phyloP scores from a whole-genome alignment of 2,329 filamentous ascomycete species.

The Chrysoporthe puriensis region DNA sequence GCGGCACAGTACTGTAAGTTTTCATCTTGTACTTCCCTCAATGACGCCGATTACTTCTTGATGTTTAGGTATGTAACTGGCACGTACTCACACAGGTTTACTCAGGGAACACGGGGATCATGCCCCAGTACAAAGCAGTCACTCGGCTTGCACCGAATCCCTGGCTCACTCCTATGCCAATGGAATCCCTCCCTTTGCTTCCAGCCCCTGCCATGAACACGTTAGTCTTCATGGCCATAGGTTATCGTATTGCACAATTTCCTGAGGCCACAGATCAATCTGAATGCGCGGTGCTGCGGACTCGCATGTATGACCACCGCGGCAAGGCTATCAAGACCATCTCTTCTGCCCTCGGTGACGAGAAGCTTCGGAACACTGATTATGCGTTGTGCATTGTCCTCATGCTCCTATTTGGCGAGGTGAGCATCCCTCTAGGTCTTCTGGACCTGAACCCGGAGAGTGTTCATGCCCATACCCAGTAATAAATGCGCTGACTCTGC shows the following conservation, averaged over 20 bases:
- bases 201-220: not conserved
- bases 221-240: conserved; percentile 7
- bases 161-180: not conserved
- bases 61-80: not conserved
- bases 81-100: not conserved
- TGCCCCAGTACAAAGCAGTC: not conserved
- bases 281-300: not conserved
- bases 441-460: too few relatives aligned
- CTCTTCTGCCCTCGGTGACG: not conserved
- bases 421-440: not conserved
- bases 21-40: not conserved
- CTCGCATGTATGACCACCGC: conserved; percentile 9
- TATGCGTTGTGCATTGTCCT: conserved; percentile 2
- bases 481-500: not conserved
- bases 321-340: conserved; percentile 8
- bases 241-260: conserved; percentile 30
- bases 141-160: not conserved
- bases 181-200: not conserved
- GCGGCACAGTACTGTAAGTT: conserved; percentile 4
- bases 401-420: conserved; percentile 12
- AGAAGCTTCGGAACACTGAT: not conserved
- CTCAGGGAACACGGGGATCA: not conserved
- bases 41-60: not conserved
- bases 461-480: not conserved
- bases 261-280: not conserved